phyloP scores from a whole-genome alignment of 345 rosid species.

The Euphorbia peplus region DNA sequence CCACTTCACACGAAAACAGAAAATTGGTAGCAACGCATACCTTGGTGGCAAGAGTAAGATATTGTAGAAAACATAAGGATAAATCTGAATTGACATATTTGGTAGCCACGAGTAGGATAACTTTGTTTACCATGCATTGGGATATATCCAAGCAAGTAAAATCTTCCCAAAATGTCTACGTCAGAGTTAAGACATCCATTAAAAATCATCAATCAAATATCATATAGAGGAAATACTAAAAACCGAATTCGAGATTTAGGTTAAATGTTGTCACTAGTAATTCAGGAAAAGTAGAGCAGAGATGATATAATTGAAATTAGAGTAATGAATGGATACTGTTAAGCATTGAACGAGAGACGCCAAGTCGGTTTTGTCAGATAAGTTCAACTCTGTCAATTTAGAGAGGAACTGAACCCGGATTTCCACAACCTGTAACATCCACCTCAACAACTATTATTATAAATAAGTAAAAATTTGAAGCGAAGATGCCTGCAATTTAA shows the following conservation, averaged over 20 bases:
- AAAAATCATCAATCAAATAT: not conserved
- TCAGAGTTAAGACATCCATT: slow-evolving; percentile 37
- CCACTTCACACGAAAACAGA: not conserved
- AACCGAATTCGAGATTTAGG: not conserved
- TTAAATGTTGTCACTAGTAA: not conserved
- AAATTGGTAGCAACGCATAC: slow-evolving; percentile 29
- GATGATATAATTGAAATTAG: not conserved
- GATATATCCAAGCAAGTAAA: slow-evolving; percentile 84
- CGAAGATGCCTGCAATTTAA: not conserved
- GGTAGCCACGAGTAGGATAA: slow-evolving; percentile 52
- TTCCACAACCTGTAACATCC: slow-evolving; percentile 60
- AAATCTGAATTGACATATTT: slow-evolving; percentile 49
- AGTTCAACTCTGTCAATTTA: slow-evolving; percentile 43
- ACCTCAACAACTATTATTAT: not conserved
- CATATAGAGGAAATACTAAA: not conserved
- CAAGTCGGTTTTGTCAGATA: slow-evolving; percentile 43
- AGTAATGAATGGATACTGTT: slow-evolving; percentile 67
- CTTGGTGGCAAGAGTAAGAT: slow-evolving; percentile 63
- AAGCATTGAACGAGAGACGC: slow-evolving; percentile 48
- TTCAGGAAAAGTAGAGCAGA: not conserved
- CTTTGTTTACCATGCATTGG: slow-evolving; percentile 74
- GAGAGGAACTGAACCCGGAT: slow-evolving; percentile 53
- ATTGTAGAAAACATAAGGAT: slow-evolving; percentile 37
- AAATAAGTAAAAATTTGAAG: not conserved
- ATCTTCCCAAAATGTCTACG: slow-evolving; percentile 74